Evolutionary conservation across 2,329 filamentous ascomycete genomes (phyloP).

Genomic region (Aaosphaeria pasadenensis): DNA sequence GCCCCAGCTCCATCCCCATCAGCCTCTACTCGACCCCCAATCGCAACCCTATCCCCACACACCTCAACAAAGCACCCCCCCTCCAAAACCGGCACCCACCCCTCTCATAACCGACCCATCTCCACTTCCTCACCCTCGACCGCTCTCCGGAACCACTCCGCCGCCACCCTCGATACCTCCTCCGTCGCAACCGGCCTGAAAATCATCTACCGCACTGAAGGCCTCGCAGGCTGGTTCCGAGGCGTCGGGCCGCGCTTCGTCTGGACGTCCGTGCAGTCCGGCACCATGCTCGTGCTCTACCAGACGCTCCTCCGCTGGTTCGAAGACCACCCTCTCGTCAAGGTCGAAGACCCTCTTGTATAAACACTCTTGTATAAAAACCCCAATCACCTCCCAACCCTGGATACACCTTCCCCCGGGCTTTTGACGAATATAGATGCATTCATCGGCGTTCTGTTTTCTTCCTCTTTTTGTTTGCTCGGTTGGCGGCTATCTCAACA

Average conservation of each 20-base stretch:
- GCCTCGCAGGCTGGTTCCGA: conserved; percentile 85
- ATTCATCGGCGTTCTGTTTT: too few relatives aligned
- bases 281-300: conserved; percentile 95
- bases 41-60: conserved; percentile 12
- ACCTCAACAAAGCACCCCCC: conserved; percentile 25
- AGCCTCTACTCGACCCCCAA: conserved; percentile 10
- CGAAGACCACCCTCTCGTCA: conserved; percentile 52
- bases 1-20: conserved; percentile 5
- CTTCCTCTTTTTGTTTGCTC: too few relatives aligned
- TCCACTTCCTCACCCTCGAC: conserved; percentile 89
- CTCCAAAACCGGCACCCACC: conserved; percentile 18
- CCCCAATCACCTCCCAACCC: too few relatives aligned
- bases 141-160: conserved; percentile 73
- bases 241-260: conserved; percentile 89
- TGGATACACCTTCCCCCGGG: too few relatives aligned
- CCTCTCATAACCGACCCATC: conserved; percentile 62
- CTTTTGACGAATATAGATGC: too few relatives aligned
- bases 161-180: conserved; percentile 79
- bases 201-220: conserved; percentile 88
- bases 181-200: conserved; percentile 81
- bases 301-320: conserved; percentile 80
- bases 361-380: background rate
- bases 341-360: conserved; percentile 9
- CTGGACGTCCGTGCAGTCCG: conserved; percentile 97
- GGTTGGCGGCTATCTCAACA: too few relatives aligned